These are phyloP conservation scores for Mycosphaerelloides madeirae DNA, from an alignment of 2,329 filamentous ascomycete species.

Conservation along the genomic window DNA sequence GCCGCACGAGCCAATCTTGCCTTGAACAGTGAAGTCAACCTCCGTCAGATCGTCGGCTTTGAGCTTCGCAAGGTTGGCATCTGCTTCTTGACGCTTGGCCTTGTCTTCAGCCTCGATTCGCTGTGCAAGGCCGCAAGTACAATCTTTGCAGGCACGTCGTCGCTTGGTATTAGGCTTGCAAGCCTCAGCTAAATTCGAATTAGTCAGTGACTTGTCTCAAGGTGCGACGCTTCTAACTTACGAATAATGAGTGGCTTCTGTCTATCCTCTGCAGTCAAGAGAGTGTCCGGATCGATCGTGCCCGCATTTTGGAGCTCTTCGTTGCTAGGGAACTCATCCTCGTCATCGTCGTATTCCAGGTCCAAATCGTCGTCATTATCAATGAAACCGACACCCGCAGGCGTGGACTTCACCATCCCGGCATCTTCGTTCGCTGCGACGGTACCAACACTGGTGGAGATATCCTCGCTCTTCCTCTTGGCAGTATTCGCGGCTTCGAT, in stretches of 20 bases:
- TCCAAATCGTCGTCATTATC: slow-evolving; percentile 59
- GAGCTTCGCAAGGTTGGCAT: slow-evolving; percentile 50
- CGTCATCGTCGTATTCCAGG: slow-evolving; percentile 42
- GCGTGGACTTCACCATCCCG: slow-evolving; percentile 37
- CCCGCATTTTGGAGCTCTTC: slow-evolving; percentile 60
- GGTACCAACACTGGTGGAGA: slow-evolving; percentile 13
- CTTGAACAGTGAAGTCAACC: slow-evolving; percentile 95
- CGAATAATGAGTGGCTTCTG: slow-evolving; percentile 72
- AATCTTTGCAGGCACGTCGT: slow-evolving; percentile 94
- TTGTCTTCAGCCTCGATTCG: slow-evolving; percentile 78
- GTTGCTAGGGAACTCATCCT: slow-evolving; percentile 33
- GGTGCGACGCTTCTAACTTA: slow-evolving; percentile 36
- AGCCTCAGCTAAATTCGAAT: slow-evolving; percentile 60
- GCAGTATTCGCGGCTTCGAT: slow-evolving; percentile 29
- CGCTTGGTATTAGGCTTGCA: slow-evolving; percentile 88
- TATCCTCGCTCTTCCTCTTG: slow-evolving; percentile 32
- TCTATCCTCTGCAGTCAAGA: slow-evolving; percentile 82
- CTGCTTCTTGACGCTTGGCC: slow-evolving; percentile 48
- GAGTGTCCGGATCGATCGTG: slow-evolving; percentile 82
- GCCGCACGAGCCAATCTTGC: slow-evolving; percentile 90
- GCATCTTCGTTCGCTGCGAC: slow-evolving; percentile 36
- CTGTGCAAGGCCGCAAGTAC: slow-evolving; percentile 86
- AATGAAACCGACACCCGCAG: slow-evolving; percentile 62
- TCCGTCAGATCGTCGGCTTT: slow-evolving; percentile 75
- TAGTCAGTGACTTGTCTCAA: background rate